phyloP scores from a whole-genome alignment of 495 filamentous ascomycete genomes.

The Penicillium angulare region DNA sequence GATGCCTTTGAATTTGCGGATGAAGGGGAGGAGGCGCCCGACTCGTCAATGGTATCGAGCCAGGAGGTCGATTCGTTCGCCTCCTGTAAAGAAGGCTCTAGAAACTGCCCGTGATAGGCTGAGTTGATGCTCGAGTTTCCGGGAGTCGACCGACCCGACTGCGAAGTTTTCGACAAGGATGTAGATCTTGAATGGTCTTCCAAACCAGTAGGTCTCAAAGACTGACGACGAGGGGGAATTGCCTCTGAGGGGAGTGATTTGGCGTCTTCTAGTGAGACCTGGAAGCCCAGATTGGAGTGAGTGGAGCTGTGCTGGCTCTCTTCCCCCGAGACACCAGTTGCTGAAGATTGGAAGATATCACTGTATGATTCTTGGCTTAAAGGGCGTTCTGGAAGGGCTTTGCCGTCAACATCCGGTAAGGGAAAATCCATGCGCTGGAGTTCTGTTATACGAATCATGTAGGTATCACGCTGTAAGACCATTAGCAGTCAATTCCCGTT shows the following conservation, averaged over 20 bases:
- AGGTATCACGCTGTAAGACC: slow-evolving; percentile 70
- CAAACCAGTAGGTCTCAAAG: slow-evolving; percentile 30
- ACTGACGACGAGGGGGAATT: slow-evolving; percentile 42
- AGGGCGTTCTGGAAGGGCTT: slow-evolving; percentile 76
- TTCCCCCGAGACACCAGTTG: slow-evolving; percentile 39
- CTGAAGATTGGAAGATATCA: slow-evolving; percentile 41
- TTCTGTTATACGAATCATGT: slow-evolving; percentile 83
- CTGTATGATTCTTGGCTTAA: slow-evolving; percentile 63
- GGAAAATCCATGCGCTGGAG: slow-evolving; percentile 66
- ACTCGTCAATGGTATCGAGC: slow-evolving; percentile 97
- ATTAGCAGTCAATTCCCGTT: slow-evolving; percentile 11
- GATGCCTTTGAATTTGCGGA: slow-evolving; percentile 82
- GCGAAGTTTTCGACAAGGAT: background rate
- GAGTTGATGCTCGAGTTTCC: slow-evolving; percentile 12
- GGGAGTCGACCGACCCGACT: slow-evolving; percentile 25
- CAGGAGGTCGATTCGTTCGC: slow-evolving; percentile 82
- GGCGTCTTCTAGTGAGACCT: slow-evolving; percentile 20
- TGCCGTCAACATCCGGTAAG: slow-evolving; percentile 54
- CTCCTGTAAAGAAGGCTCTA: slow-evolving; percentile 33
- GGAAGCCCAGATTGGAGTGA: slow-evolving; percentile 20
- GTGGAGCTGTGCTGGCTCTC: slow-evolving; percentile 22
- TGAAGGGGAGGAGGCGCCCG: slow-evolving; percentile 73
- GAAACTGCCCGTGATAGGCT: slow-evolving; percentile 18
- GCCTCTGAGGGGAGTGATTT: slow-evolving; percentile 21
- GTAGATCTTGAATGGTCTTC: background rate